Base-by-base conservation (phyloP, 495 filamentous ascomycete species). In the Parachaetomium inaequale region DNA sequence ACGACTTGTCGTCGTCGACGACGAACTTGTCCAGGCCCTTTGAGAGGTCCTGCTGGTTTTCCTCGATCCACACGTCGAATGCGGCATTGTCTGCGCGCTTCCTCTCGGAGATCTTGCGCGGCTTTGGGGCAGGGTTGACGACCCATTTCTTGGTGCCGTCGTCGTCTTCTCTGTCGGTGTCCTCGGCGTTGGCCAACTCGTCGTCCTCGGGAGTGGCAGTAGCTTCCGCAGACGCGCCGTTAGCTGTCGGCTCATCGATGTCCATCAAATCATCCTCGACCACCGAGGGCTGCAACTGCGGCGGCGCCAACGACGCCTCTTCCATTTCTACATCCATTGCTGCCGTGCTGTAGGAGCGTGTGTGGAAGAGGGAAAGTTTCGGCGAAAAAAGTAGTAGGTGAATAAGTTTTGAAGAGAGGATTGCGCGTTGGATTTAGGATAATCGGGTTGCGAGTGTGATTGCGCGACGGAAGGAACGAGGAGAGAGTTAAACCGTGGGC, bases 61-160 rank as follows among this genome's bases (percentile, higher is more conserved):
- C 29, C 59, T 73, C 72, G 25, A 76, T 61, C 71, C 74, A 78
- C 15, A 72, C 71, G 47, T 82, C 74, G 54, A 88, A 88, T 52
- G 78, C 74, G 8, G 78, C 76, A 59, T 82, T 81, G 43, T 86
- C 83, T 6, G 69, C 64, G 32, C 75, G 75, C 34, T 79, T 78
- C 25, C 76, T 77, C 55, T 83, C 76, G 2, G 81, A 79, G 40
- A 77, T 69, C 53, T 76, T 78, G 23, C 68, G 69, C 49, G 69
- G 65, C 19, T 68, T 62, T 19, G 68, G 19, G 4, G 54, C 56
- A 23, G 67, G 47, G 28, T 76, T 67, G 42, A 69, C 42, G 1
- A 63, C 38, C 58, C 53, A 68, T 43, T 56, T 42, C 34, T 71
- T 64, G 46, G 19, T 28, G 3, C 43, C 56, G 42, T 59, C 67